Evolutionary conservation across 345 rosid species (phyloP), one percentile per base, ranked within the genome.

Genomic region (Gossypium rotundifolium): DNA sequence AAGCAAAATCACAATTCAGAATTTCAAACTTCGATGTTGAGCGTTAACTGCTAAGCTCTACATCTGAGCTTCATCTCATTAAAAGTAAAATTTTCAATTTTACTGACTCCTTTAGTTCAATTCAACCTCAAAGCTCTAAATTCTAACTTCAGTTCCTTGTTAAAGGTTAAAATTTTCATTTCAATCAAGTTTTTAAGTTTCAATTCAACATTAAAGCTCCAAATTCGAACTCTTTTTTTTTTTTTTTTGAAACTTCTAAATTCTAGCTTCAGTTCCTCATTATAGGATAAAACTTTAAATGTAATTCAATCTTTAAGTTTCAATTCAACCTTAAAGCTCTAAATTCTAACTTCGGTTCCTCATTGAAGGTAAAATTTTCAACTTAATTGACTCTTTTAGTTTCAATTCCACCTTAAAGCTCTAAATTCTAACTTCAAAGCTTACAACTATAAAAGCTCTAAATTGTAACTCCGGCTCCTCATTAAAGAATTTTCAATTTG

Each of bases 1-100:
- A 79, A 51, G 22, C 58, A 68, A 48, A 48, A 49, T 68, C 42
- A 68, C 13, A 68, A 8, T 68, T 25, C 72, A 25, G 9, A 48
- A 13, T 12, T 22, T 67, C 20, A 25, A 45, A 22, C 51, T 7
- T 51, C 16, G 14, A 51, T 25, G 45, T 9, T 27, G 22, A 69
- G 44, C 23, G 10, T 9, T 46, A 69, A 69, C 55, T 12, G 14
- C 10, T 27, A 10, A 27, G 60, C 60, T 51, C 23, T 69, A 69
- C 9, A 29, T 25, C 17, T 33, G 16, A 49, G 14, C 44, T 68
- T 67, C 55, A 46, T 10, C 57, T 46, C 38, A 14, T 46, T 67
- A 23, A 67, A 17, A 46, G 27, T 11, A 20, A 65, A 0, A 1
- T 11, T 44, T 18, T 11, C 18, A 20, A 66, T 12, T 66, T 20